Evolutionary conservation across 2,329 filamentous ascomycete species (phyloP), one percentile per base, ranked within the genome.

Genomic region (Verticillium longisporum): DNA sequence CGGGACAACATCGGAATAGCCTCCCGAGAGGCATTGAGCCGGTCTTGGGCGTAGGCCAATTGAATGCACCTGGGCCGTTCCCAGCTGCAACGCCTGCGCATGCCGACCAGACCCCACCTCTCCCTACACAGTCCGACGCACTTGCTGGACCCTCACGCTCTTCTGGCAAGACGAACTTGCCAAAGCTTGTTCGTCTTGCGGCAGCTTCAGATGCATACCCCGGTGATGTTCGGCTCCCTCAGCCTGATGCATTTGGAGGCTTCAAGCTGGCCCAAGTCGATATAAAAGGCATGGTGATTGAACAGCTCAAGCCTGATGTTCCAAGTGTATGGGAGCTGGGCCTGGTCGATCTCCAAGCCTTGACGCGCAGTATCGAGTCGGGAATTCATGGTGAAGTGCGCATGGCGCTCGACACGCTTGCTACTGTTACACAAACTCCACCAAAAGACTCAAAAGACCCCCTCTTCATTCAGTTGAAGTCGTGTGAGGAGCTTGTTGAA

Each of bases 371-470:
- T 69, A 78, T 99, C 41, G 92, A 97, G 71, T 96, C 90, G 60
- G 94, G 94, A 1, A 90, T 98, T 54, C 88, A 92, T 68, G 88
- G 87, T 5, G 95, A 99, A 75, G 88, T 97, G n/a, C 87, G 94
- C 10, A 77, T 97, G 64, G 94, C 94, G 2, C 79, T 99, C 55
- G 95, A 98, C 72, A 91, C 90, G 0, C 79, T 99, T 38, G 87
- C 87, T 10, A 86, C 85, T 21, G 81, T 95, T 13, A 79, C 80
- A 2, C 72, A 77, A 14, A 91, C 90, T 2, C 84, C 84, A 60
- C 77, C 79, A 15, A 55, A 31, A 33, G 14, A 55, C 26, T 33
- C 7, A 10, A 80, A 83, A 4, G 81, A 88, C 31, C 80, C 82
- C n/a, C 79, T 93, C 18, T 85, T 87, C 53, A 76, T 88, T 21